These are phyloP conservation scores for Hygrocybe coccinea DNA, from an alignment of 768 basidiomycete genomes.

Conservation along the genomic window DNA sequence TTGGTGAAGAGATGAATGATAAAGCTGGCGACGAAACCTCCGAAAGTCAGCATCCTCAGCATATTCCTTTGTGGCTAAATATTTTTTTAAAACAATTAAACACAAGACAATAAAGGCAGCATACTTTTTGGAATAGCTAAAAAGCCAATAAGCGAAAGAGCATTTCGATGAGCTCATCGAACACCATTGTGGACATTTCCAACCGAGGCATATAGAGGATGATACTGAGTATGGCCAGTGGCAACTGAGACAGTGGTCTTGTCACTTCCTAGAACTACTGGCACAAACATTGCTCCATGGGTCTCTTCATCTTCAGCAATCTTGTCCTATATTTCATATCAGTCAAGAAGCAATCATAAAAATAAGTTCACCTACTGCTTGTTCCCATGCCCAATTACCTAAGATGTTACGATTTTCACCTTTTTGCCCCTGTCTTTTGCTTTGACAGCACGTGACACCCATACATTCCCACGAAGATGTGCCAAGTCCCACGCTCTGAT, in stretches of 20 bases:
- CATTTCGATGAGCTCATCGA: slow-evolving; percentile 29
- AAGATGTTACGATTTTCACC: too few species aligned
- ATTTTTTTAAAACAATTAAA: too few species aligned
- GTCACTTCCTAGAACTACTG: slow-evolving; percentile 34
- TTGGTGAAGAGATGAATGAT: too few species aligned
- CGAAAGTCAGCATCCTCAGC: too few species aligned
- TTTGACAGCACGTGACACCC: too few species aligned
- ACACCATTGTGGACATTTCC: slow-evolving; percentile 31
- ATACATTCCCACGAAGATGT: too few species aligned
- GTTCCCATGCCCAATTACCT: slow-evolving; percentile 31
- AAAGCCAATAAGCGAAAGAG: slow-evolving; percentile 26
- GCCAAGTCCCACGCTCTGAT: too few species aligned
- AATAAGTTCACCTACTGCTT: slow-evolving; percentile 24
- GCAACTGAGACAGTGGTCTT: slow-evolving; percentile 37
- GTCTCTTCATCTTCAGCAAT: slow-evolving; percentile 1
- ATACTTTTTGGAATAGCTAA: slow-evolving; percentile 27
- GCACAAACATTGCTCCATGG: slow-evolving; percentile 16
- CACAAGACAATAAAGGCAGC: slow-evolving; percentile 1
- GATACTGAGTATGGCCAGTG: slow-evolving; percentile 34
- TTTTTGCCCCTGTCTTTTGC: too few species aligned
- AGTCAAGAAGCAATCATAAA: background rate
- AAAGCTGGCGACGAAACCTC: too few species aligned
- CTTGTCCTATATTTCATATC: background rate
- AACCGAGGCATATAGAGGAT: slow-evolving; percentile 31
- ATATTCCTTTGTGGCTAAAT: too few species aligned